phyloP scores from a whole-genome alignment of 208 protist genomes.

The Trypanosomatidae sp. region DNA sequence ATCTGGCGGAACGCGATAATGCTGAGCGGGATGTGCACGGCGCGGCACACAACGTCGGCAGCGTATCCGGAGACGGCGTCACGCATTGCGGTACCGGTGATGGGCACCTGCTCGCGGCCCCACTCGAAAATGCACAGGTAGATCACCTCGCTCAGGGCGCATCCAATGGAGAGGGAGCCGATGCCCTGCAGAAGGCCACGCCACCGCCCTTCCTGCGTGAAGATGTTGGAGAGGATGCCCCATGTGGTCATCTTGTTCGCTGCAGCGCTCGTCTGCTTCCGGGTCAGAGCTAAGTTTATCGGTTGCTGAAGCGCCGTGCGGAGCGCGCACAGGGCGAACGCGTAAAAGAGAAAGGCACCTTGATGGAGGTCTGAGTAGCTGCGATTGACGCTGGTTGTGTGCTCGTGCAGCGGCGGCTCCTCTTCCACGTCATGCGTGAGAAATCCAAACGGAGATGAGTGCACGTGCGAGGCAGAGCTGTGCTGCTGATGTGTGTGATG shows the following conservation, averaged over 20 bases:
- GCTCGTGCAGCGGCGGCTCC: conserved; percentile 28
- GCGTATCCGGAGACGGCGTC: conserved; percentile 66
- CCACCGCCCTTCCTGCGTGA: conserved; percentile 52
- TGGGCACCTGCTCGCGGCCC: conserved; percentile 46
- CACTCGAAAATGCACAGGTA: conserved; percentile 84
- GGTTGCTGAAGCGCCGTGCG: conserved; percentile 82
- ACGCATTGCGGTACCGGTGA: conserved; percentile 30
- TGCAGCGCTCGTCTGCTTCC: conserved; percentile 63
- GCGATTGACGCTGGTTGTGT: conserved; percentile 81
- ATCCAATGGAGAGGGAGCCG: conserved; percentile 60
- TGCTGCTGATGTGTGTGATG: neutral
- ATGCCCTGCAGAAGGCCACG: conserved; percentile 61
- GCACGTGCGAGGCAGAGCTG: neutral
- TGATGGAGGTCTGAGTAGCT: conserved; percentile 74
- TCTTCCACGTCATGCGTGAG: conserved; percentile 23
- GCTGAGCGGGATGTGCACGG: conserved; percentile 78
- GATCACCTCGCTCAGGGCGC: conserved; percentile 75
- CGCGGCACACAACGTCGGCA: conserved; percentile 60
- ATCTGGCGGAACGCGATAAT: conserved; percentile 86
- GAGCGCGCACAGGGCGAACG: conserved; percentile 63
- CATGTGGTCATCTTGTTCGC: conserved; percentile 32
- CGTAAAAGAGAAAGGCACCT: conserved; percentile 50
- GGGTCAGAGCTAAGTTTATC: conserved; percentile 75
- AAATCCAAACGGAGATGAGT: conserved; percentile 20
- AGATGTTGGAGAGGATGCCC: conserved; percentile 43